Base-by-base conservation (phyloP, 306 rosid species). In the Ormosia semicastrata region DNA sequence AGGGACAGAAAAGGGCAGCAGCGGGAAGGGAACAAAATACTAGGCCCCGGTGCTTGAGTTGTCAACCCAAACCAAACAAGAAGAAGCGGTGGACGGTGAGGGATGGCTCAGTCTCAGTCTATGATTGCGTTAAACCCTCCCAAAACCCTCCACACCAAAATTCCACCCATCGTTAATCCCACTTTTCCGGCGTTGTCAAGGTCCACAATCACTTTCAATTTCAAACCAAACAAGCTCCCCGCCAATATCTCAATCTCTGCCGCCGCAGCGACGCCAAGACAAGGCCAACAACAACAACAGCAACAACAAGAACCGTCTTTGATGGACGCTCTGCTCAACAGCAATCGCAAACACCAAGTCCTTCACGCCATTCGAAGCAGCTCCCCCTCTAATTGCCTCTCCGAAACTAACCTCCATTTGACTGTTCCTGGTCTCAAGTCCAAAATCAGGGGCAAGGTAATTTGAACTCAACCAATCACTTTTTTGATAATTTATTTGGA, bases 361-460 rank as follows among this genome's bases (percentile, higher is more conserved):
- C 68, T 86, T 15, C 86, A 76, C 3, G 77, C 87, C 66, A 90
- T 94, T 13, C 69, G 79, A 8, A 75, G 17, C 3, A 30, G 49
- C 17, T 84, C 93, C 2, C 82, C 81, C 78, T 71, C 83, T 40
- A 89, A 87, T 37, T 89, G 97, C 78, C 91, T 95, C 50, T 90
- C 95, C 5, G 97, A 95, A 81, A 93, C 98, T 13, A 88, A 90
- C 80, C 97, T 95, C 46, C 93, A 90, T 59, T 77, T 85, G 34
- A 90, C 96, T 0, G 91, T 95, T 87, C 97, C 99, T 14, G 92
- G 87, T 59, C 91, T 95, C 85, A 84, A 78, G 11, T 92, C 97
- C 80, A 95, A 93, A 90, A 92, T 75, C 75, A 89, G 96, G 50
- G 99, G 99, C 85, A 95, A 95, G 91, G 98, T 95, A 24, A 24